phyloP scores from a whole-genome alignment of 1,284 basidiomycete genomes.

The Cystobasidium slooffiae region DNA sequence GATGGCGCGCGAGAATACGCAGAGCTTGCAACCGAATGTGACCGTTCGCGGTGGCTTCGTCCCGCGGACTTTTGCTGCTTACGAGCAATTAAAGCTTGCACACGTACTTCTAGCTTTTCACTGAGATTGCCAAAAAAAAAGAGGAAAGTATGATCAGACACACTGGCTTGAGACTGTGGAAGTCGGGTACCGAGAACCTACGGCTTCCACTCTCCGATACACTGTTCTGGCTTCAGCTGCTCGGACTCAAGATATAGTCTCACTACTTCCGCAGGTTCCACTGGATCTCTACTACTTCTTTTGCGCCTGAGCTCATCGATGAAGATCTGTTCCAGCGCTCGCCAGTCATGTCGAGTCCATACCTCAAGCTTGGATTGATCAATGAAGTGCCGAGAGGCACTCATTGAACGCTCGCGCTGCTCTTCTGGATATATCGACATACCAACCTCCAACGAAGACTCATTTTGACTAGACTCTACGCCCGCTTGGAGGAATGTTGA shows the following conservation, averaged over 20 bases:
- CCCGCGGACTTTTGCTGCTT: constrained; percentile 42
- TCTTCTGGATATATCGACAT: not conserved
- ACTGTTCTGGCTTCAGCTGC: constrained; percentile 13
- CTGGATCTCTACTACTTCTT: not conserved
- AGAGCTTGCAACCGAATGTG: constrained; percentile 31
- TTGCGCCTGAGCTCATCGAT: constrained; percentile 40
- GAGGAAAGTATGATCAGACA: not conserved
- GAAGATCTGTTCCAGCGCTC: constrained; percentile 41
- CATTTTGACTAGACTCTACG: not conserved
- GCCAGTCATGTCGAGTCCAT: constrained; percentile 41
- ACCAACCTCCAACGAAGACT: not conserved
- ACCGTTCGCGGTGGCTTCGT: constrained; percentile 13
- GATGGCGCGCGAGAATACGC: constrained; percentile 35
- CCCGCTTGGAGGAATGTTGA: not conserved
- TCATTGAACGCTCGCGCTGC: constrained; percentile 14
- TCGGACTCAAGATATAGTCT: constrained; percentile 36
- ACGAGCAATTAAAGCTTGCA: constrained; percentile 48
- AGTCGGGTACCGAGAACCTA: not conserved
- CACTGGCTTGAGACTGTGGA: too few species aligned
- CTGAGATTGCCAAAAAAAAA: constrained; percentile 20
- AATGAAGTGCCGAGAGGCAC: constrained; percentile 18
- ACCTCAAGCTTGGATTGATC: constrained; percentile 5
- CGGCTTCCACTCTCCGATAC: constrained; percentile 29
- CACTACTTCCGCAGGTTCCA: constrained; percentile 31
- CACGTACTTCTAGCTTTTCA: constrained; percentile 46